Base-by-base conservation (phyloP, 2,329 filamentous ascomycete genomes). In the Scleromitrula shiraiana region DNA sequence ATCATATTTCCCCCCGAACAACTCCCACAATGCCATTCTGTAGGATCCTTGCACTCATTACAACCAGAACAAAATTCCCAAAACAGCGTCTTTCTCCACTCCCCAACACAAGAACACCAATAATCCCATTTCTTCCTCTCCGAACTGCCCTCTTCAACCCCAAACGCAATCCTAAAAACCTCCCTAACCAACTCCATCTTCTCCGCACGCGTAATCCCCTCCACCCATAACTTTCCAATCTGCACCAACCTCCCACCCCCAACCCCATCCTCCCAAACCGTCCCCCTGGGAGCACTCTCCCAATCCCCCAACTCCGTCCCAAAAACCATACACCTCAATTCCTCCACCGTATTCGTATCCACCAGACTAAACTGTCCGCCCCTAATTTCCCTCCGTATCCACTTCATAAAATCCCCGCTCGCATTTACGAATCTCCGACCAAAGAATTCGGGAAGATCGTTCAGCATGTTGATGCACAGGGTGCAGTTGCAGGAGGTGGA, bases 391-490 rank as follows among this genome's bases (percentile, higher is more conserved):
- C 15, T 41, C 8, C 29, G 23, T 30, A 47, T 47, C 45, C 45
- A 47, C 26, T 23, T 41, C 17, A 47, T 6, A 15, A 47, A 26
- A 12, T 47, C 45, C 5, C n/a, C 22, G 15, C 29, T 41, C 6
- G 37, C 45, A 9, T 5, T 3, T 2, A 42, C 14, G 8, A 10
- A 12, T 9, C 22, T 12, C 19, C 12, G 20, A 9, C 45, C 37
- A 15, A 47, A 47, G 15, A 41, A 41, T 14, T 4, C 7, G 19
- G 14, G 12, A n/a, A 47, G 10, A 6, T 41, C 37, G 3, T 47
- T 47, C 7, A 47, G 37, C 37, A 47, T 47, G 14, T 47, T 47
- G 3, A 35, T 29, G 2, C 45, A 47, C 14, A 37, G 32, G 14
- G 32, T 39, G 15, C 45, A 47, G 30, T 33, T 35, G 12, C 45